Base-by-base conservation (phyloP, 2,329 filamentous ascomycete genomes). In the Achaetomium macrosporum region DNA sequence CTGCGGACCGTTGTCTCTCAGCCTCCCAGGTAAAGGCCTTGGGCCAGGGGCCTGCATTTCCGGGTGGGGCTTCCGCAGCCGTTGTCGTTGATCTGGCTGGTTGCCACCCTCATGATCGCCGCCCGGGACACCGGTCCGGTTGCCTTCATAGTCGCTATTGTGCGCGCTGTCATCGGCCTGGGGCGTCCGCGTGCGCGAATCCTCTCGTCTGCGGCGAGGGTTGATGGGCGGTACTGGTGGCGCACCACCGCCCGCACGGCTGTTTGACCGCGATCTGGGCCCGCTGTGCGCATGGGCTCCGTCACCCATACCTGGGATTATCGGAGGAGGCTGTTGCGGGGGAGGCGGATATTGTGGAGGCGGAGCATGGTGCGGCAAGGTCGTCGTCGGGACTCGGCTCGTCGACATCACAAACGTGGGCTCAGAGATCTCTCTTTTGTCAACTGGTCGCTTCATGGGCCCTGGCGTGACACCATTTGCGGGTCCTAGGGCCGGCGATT, bases 141-240 rank as follows among this genome's bases (percentile, higher is more conserved):
- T 59, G 17, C 67, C 63, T 6, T 62, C 61, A 8, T 50, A 47
- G 13, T 58, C 59, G 13, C 56, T 39, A 17, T 49, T 58, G 10
- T 53, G 29, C 7, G 53, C 31, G 54, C 55, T 57, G 53, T 53
- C 50, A 37, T 59, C 55, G 3, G 45, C 47, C 15, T 60, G 60
- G 1, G 45, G 67, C 12, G 72, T 73, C 49, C 76, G 73, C 2
- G 65, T 62, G 31, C 63, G 67, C 0, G 67, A 64, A 12, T 63
- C 65, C 12, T 73, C 68, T 45, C 69, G 66, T 43, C 68, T 70
- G 10, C 80, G 74, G 45, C 77, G 73, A 29, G 80, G 80, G 61
- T 83, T 83, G 63, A 83, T 78, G 1, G 79, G 79, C 2, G 80
- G 80, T 35, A 83, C 54, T 2, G 79, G 79, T 2, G 79, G 79